Base-by-base conservation (phyloP, 2,329 filamentous ascomycete species). In the Epichloe uncinata region DNA sequence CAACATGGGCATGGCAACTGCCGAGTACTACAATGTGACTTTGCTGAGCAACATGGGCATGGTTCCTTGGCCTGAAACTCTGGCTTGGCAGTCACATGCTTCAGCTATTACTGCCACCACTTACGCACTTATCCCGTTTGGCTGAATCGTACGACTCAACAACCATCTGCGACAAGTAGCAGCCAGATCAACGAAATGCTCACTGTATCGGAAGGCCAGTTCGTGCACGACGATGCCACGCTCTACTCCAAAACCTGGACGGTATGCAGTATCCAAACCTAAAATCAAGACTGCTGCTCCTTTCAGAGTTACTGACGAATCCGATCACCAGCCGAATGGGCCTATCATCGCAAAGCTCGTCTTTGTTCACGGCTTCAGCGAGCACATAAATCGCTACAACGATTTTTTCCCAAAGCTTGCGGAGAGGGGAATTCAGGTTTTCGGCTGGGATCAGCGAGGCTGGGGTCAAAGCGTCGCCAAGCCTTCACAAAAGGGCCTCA, bases 351-450 rank as follows among this genome's bases (percentile, higher is more conserved):
- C 89, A 36, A 85, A 85, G 57, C 66, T 95, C 46, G 73, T 93
- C 59, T 85, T 94, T 66, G 71, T 96, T 55, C 90, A 96, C 69
- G 90, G 90, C 60, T 96, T 90, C 73, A 88, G 81, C 65, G 90
- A 95, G 66, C 87, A 94, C 66, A 72, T 85, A 64, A 81, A 85
- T 66, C 78, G 81, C 52, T 94, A 95, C 69, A 77, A 81, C 61
- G 74, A 75, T 50, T 77, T 95, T 60, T 91, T 93, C 68, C 75
- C 81, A 5, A 70, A 69, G 13, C 76, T 96, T 45, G 83, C 85
- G 20, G 69, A 72, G 11, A 75, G 75, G 49, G 86, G 85, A 54
- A 89, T 96, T 58, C 81, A 85, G 60, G 77, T 87, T 45, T 79
- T 84, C 60, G 75, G 79, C 54, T 86, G 90, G 63, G 90, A 96